These are phyloP conservation scores for Lepidopterella palustris DNA, from an alignment of 495 filamentous ascomycete genomes.

Conservation along the genomic window DNA sequence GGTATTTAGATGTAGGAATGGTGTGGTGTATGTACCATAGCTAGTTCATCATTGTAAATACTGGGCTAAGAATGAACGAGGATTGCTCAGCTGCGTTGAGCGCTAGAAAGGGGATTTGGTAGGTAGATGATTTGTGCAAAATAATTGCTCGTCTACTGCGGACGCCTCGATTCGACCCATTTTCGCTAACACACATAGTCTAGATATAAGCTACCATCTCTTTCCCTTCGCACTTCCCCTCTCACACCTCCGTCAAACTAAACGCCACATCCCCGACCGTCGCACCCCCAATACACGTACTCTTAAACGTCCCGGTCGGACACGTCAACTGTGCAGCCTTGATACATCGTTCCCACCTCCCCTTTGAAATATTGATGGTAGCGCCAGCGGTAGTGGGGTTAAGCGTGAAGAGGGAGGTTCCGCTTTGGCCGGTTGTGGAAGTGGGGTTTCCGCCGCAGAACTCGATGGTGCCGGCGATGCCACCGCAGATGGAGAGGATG, in stretches of 20 bases:
- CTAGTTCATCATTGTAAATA: not conserved
- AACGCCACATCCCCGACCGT: slow-evolving; percentile 45
- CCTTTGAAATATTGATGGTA: slow-evolving; percentile 47
- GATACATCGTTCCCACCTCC: slow-evolving; percentile 46
- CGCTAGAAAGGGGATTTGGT: not conserved
- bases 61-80: not conserved
- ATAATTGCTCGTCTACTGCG: too few species aligned
- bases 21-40: not conserved
- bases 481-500: slow-evolving; percentile 48
- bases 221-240: not conserved
- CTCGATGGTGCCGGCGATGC: slow-evolving; percentile 42
- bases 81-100: not conserved
- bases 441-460: slow-evolving; percentile 40
- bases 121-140: too few species aligned
- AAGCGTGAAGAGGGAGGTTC: slow-evolving; percentile 45
- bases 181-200: too few species aligned
- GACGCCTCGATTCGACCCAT: too few species aligned
- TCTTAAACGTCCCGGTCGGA: slow-evolving; percentile 40
- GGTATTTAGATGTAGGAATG: not conserved
- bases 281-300: slow-evolving; percentile 46
- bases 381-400: slow-evolving; percentile 34
- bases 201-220: not conserved
- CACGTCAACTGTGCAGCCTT: slow-evolving; percentile 45
- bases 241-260: slow-evolving; percentile 30
- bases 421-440: slow-evolving; percentile 39